A percentile compares a stretch with the other conserved stretches of the same genome.
Conservation (phyloP, 768 basidiomycete genomes). For the Lentinula sp. region DNA sequence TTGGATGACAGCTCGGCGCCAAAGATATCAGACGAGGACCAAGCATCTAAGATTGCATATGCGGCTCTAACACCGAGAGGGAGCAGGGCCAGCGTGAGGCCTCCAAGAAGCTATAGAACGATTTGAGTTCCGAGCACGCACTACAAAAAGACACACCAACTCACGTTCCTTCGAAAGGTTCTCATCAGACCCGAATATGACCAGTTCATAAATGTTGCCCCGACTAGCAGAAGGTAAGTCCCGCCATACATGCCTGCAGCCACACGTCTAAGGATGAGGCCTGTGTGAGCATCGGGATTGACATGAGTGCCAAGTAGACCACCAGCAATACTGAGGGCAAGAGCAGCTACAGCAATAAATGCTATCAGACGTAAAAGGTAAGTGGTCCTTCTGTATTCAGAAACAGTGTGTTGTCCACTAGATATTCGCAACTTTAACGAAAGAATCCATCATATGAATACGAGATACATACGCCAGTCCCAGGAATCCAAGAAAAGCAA, state of each 20-base stretch:
- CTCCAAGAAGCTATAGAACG: slow-evolving; percentile 43
- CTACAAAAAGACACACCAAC: slow-evolving; percentile 10
- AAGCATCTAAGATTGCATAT: slow-evolving; percentile 56
- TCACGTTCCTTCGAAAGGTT: slow-evolving; percentile 38
- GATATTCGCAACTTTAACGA: slow-evolving; percentile 16
- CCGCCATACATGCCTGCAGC: slow-evolving; percentile 36
- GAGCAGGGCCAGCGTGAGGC: slow-evolving; percentile 49
- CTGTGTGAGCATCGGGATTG: slow-evolving; percentile 23
- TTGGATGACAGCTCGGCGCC: slow-evolving; percentile 31
- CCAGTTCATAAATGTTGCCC: slow-evolving; percentile 35
- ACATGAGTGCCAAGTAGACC: slow-evolving; percentile 36
- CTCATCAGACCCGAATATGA: slow-evolving; percentile 40
- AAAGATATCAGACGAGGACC: slow-evolving; percentile 44
- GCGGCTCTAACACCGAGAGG: slow-evolving; percentile 51
- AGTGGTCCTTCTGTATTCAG: slow-evolving; percentile 38
- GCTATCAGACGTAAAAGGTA: slow-evolving; percentile 30
- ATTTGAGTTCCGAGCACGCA: background rate
- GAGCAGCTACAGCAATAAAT: slow-evolving; percentile 27
- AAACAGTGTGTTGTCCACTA: slow-evolving; percentile 47
- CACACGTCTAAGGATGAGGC: slow-evolving; percentile 35
- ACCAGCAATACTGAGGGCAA: slow-evolving; percentile 39
- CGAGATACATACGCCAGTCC: slow-evolving; percentile 38
- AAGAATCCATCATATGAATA: slow-evolving; percentile 11
- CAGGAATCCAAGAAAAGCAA: slow-evolving; percentile 41
- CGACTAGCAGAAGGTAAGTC: slow-evolving; percentile 31